Evolutionary conservation across 305 asterid species (phyloP), one percentile per base, ranked within the genome.

Genomic region (Solanum hybrid): DNA sequence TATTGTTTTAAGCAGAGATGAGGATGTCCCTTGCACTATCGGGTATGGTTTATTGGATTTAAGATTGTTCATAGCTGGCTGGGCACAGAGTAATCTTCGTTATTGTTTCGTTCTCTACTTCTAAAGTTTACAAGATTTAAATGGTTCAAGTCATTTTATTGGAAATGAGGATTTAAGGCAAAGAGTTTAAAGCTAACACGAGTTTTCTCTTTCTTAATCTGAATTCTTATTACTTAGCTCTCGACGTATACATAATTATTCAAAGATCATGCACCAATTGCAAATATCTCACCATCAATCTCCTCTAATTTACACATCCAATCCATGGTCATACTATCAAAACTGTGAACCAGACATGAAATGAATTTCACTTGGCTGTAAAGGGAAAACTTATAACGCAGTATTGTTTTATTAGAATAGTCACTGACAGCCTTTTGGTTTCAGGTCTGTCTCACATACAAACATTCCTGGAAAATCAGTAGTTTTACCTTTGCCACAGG

Each of bases 1-100:
- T 56, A 93, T 96, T 90, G 94, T 94, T 93, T 95, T 96, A n/a
- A 91, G 94, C 92, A 94, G 96, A 84, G 98, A 96, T 32, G 98
- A 95, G 92, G 93, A 92, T 81, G 93, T 89, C 16, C 98, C 98
- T 16, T 93, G 85, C 91, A 90, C 94, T 36, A 90, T 97, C 12
- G 99, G 99, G 99, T 96, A 95, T 5, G 34, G n/a, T 36, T 79
- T 38, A 37, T 37, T 24, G 20, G 64, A 79, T 22, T 36, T 36
- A 24, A n/a, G 64, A 22, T 79, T 79, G 34, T n/a, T 79, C 64
- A 37, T 37, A 37, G 60, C 64, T 79, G 17, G 60, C 64, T 79
- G 60, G 6, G 37, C 0, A 0, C 37, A 27, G 24, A 81, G 26
- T 42, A 42, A 27, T 42, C 71, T 42, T 79, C 5, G 22, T 79